phyloP scores from a whole-genome alignment of 108 stramenopile species.

The Stephanodiscus triporus region DNA sequence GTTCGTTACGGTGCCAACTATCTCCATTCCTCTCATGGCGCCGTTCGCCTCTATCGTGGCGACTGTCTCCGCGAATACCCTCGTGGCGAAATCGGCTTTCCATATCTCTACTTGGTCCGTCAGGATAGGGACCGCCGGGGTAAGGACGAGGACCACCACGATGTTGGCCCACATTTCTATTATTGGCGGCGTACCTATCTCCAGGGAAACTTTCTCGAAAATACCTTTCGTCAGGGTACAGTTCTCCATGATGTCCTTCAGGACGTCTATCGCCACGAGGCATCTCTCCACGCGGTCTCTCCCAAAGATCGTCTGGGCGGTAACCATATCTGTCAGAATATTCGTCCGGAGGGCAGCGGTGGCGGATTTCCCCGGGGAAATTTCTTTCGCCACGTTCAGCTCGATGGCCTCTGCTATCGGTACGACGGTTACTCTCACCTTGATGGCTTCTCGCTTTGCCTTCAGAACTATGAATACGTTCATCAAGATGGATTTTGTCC shows the following conservation, averaged over 20 bases:
- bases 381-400: slow-evolving; percentile 1
- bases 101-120: slow-evolving; percentile 2
- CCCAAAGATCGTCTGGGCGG: not conserved
- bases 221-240: not conserved
- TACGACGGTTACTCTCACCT: not conserved
- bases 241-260: not conserved
- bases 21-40: not conserved
- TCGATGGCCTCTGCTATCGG: not conserved
- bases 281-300: slow-evolving; percentile 6
- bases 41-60: not conserved
- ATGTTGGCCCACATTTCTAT: no score
- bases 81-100: not conserved
- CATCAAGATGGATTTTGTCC: not conserved
- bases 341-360: not conserved
- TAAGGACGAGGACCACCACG: no score
- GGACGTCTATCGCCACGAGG: slow-evolving; percentile 1
- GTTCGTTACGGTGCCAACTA: not conserved
- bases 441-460: slow-evolving; percentile 1
- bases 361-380: not conserved
- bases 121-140: not conserved
- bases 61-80: not conserved
- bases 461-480: not conserved
- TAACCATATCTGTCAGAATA: not conserved
- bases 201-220: not conserved
- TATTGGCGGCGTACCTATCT: not conserved